A percentile compares a stretch with the other conserved stretches of the same genome.
Conservation (phyloP, 805 yeast species). For the Nakazawaea ishiwadae region DNA sequence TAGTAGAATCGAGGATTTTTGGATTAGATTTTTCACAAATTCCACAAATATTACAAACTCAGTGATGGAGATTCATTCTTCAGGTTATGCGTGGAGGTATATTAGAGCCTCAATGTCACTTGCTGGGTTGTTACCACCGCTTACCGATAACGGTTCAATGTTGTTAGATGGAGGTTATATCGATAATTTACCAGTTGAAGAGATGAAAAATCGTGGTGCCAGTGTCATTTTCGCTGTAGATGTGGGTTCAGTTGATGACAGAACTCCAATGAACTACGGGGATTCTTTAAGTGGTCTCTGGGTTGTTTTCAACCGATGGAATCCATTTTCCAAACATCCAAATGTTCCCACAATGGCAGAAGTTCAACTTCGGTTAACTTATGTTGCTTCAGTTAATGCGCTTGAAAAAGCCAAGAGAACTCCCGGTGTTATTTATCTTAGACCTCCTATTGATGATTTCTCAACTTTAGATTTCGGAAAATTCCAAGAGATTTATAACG, state of each 20-base stretch:
- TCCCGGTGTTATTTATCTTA: constrained; percentile 78
- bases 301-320: constrained; percentile 83
- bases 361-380: constrained; percentile 87
- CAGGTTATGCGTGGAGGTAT: constrained; percentile 94
- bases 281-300: constrained; percentile 90
- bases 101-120: constrained; percentile 95
- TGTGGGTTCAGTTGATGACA: constrained; percentile 92
- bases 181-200: constrained; percentile 87
- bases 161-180: constrained; percentile 93
- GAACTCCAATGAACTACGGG: constrained; percentile 86
- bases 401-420: constrained; percentile 80
- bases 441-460: constrained; percentile 92
- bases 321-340: constrained; percentile 84
- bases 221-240: constrained; percentile 86
- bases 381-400: constrained; percentile 93
- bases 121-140: constrained; percentile 88
- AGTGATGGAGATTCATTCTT: constrained; percentile 87
- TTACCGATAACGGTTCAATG: constrained; percentile 89
- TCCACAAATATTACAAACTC: constrained; percentile 95
- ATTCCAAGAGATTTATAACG: constrained; percentile 82
- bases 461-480: constrained; percentile 91
- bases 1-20: constrained; percentile 89
- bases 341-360: constrained; percentile 93
- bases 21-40: constrained; percentile 86
- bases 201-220: constrained; percentile 89